These are phyloP conservation scores for Nakazawaea ambrosiae DNA, from an alignment of 805 yeast genomes.

Conservation along the genomic window DNA sequence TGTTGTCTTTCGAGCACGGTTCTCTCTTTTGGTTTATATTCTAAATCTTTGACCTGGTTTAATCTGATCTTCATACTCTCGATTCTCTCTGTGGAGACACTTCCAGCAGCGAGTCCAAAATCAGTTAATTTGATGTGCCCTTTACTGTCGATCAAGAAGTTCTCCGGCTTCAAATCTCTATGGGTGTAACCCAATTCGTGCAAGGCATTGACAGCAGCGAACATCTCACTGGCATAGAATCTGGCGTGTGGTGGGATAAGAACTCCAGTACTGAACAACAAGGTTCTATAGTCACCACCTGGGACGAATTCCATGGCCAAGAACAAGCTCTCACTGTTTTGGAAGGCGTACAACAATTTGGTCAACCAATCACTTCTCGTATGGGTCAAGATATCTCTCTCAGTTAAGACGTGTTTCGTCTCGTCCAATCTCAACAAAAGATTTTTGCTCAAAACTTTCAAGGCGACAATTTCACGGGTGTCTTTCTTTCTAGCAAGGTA, in stretches of 20 bases:
- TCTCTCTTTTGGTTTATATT: conserved; percentile 60
- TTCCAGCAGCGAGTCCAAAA: conserved; percentile 96
- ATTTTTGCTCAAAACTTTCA: conserved; percentile 85
- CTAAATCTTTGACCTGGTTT: conserved; percentile 64
- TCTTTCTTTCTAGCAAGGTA: conserved; percentile 91
- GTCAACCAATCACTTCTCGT: conserved; percentile 96
- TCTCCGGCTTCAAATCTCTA: conserved; percentile 94
- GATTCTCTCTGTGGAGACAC: conserved; percentile 85
- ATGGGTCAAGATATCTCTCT: conserved; percentile 93
- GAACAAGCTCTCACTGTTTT: conserved; percentile 82
- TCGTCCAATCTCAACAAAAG: conserved; percentile 83
- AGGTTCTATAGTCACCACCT: conserved; percentile 96
- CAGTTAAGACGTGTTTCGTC: conserved; percentile 92
- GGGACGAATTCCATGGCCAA: conserved; percentile 99
- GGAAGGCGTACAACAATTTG: conserved; percentile 88
- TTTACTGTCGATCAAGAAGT: conserved; percentile 79
- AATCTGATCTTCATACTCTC: conserved; percentile 80
- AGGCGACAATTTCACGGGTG: conserved; percentile 91
- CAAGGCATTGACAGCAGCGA: conserved; percentile 85
- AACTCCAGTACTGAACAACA: conserved; percentile 88
- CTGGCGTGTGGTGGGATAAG: conserved; percentile 93
- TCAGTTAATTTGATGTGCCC: conserved; percentile 94
- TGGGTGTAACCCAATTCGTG: conserved; percentile 96
- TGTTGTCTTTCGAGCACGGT: conserved; percentile 83
- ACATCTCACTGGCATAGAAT: conserved; percentile 94